These are phyloP conservation scores for Parastagonospora nodorum DNA, from an alignment of 2,329 filamentous ascomycete species.

Conservation along the genomic window DNA sequence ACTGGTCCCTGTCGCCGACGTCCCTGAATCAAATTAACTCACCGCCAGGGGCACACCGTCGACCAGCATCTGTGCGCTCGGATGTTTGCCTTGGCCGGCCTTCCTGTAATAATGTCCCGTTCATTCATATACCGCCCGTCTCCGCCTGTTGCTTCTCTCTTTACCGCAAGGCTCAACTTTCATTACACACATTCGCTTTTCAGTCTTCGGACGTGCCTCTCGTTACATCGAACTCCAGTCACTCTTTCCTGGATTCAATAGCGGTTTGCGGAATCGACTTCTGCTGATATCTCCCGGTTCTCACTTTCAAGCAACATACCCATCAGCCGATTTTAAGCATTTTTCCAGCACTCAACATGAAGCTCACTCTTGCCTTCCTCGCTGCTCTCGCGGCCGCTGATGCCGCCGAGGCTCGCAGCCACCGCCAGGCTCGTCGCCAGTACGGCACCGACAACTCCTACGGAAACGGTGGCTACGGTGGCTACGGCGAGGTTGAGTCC, in stretches of 20 bases:
- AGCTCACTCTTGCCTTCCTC: slow-evolving; percentile 41
- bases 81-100: slow-evolving; percentile 30
- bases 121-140: slow-evolving; percentile 41
- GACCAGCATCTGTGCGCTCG: slow-evolving; percentile 21
- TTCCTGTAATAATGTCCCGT: slow-evolving; percentile 32
- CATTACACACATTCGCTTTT: slow-evolving; percentile 42
- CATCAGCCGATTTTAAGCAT: slow-evolving; percentile 13
- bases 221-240: slow-evolving; percentile 43
- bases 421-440: slow-evolving; percentile 35
- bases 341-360: slow-evolving; percentile 31
- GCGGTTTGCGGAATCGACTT: slow-evolving; percentile 36
- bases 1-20: slow-evolving; percentile 31
- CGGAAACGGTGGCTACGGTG: slow-evolving; percentile 18
- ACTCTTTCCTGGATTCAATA: slow-evolving; percentile 44
- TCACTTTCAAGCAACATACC: slow-evolving; percentile 22
- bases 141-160: slow-evolving; percentile 22
- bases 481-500: slow-evolving; percentile 6
- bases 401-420: slow-evolving; percentile 35
- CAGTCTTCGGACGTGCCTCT: slow-evolving; percentile 41
- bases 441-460: slow-evolving; percentile 14
- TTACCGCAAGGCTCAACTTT: slow-evolving; percentile 43
- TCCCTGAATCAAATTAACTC: slow-evolving; percentile 44
- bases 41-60: slow-evolving; percentile 35
- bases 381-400: slow-evolving; percentile 38
- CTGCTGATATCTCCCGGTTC: slow-evolving; percentile 31